Percentiles rank a stretch among this genome's conserved stretches.
These are phyloP conservation scores for Plasmopara muralis DNA, from an alignment of 352 stramenopile species.

Conservation along the genomic window DNA sequence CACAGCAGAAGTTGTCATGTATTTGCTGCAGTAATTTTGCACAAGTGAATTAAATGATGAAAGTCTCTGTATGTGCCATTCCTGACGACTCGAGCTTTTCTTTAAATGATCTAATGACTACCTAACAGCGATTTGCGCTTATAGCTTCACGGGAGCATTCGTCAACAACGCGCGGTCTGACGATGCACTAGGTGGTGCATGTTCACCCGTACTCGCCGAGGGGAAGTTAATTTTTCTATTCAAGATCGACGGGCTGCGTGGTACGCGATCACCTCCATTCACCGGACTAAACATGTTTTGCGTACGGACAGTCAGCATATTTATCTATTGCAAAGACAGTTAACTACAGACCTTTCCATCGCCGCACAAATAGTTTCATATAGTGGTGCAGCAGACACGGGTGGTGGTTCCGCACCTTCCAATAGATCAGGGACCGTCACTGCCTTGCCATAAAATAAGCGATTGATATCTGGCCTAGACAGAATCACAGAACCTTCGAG, in stretches of 20 bases:
- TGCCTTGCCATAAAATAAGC: conserved; percentile 86
- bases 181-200: conserved; percentile 5
- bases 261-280: conserved; percentile 52
- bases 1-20: no score
- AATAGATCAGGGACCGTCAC: conserved; percentile 69
- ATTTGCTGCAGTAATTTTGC: no score
- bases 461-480: conserved; percentile 87
- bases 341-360: conserved; percentile 49
- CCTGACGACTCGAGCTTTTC: neutral
- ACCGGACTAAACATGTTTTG: conserved; percentile 32
- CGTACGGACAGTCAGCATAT: conserved; percentile 1
- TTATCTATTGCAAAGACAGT: neutral
- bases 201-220: conserved; percentile 1
- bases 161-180: conserved; percentile 21
- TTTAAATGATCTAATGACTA: neutral
- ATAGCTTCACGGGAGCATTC: conserved; percentile 43
- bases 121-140: neutral
- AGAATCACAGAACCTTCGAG: conserved; percentile 88
- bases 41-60: no score
- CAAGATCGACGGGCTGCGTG: conserved; percentile 15
- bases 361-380: conserved; percentile 77
- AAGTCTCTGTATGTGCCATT: neutral
- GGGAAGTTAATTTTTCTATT: conserved; percentile 5
- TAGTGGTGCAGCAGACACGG: conserved; percentile 70
- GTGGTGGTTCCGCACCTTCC: conserved; percentile 63